A percentile compares a stretch with the other conserved stretches of the same genome.
phyloP scores from a whole-genome alignment of 106 monocot species.

The Acorus gramineus region DNA sequence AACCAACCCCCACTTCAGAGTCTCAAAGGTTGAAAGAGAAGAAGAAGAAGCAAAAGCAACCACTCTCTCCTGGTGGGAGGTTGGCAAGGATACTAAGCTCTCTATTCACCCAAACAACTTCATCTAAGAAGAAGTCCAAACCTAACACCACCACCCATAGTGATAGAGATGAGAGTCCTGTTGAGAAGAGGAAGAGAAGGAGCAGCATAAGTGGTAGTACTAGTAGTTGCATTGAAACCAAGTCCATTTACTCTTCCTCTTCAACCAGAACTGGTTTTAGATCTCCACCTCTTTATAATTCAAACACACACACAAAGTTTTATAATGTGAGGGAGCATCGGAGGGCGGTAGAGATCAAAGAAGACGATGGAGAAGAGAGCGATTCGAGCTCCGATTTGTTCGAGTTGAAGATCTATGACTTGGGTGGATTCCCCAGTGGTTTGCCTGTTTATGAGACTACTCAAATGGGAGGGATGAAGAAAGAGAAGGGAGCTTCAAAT shows the following conservation, averaged over 20 bases:
- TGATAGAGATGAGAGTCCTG: background rate
- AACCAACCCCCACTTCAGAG: no score
- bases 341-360: background rate
- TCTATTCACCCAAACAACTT: constrained; percentile 15
- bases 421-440: background rate
- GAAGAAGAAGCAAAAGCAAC: constrained; percentile 1
- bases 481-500: no score
- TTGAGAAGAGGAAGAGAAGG: constrained; percentile 12
- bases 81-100: constrained; percentile 3
- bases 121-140: constrained; percentile 12
- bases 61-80: no score
- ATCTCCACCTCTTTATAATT: background rate
- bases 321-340: background rate
- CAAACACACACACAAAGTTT: no score
- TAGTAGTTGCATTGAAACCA: background rate
- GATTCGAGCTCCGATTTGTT: constrained; percentile 54
- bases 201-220: constrained; percentile 7
- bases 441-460: background rate
- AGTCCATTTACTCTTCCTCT: background rate
- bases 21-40: background rate
- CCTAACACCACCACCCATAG: background rate
- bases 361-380: constrained; percentile 17
- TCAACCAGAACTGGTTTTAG: background rate
- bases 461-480: background rate
- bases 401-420: constrained; percentile 28